Base-by-base conservation (phyloP, 495 filamentous ascomycete genomes). In the Aspergillus bridgeri region DNA sequence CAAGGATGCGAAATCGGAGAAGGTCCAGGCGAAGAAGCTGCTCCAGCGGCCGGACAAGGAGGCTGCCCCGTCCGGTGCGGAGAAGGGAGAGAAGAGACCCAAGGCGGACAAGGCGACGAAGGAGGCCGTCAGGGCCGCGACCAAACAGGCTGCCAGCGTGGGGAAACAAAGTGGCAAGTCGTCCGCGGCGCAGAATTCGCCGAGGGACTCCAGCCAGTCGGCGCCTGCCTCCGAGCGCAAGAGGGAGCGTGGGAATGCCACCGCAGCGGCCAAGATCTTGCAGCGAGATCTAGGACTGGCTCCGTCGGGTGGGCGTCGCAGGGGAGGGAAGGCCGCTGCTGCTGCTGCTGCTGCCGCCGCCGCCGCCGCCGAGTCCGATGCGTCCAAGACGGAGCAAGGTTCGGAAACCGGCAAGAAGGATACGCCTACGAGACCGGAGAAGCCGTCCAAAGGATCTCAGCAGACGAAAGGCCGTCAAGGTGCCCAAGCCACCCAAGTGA, bases 281-380 rank as follows among this genome's bases (percentile, higher is more conserved):
- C 91, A 96, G 63, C 86, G 92, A 17, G 94, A 98, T 70, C 77
- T 96, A 18, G 94, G 93, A 18, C 79, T 98, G n/a, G 83, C 84
- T 46, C 81, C 83, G 6, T 81, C 83, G 53, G 68, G 72, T 47
- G 70, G 77, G 45, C 77, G 80, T 43, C 74, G 79, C 60, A 72
- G 73, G 54, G 75, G 77, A 3, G 74, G 72, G 18, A 74, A 73
- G 51, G 70, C 60, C 21, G 55, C 65, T 48, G 44, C 74, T 20
- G 60, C 68, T 15, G 73, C 71, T n/a, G 59, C 61, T 43, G 71
- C 69, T 27, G 65, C 69, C 8, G 46, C 63, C 2, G 75, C 71
- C 54, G 60, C 50, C 33, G 71, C 71, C 56, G 60, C 50, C 42
- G 71, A 74, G 17, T 62, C 65, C 48, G 25, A 22, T 19, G 64